Conservation (phyloP, 345 rosid species). For the Trapa bicornis region DNA sequence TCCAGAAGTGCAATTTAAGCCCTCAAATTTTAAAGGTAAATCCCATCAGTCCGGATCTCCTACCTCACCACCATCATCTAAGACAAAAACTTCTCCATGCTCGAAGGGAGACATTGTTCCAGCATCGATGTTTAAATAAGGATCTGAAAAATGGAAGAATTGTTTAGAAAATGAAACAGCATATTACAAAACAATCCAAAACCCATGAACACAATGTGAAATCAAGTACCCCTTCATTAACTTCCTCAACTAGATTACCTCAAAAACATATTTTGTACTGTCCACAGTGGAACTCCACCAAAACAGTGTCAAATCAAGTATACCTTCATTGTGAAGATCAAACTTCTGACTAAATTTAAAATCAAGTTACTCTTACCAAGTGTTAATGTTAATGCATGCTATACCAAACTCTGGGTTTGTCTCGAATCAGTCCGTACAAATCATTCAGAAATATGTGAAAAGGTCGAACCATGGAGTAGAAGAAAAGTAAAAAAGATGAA, state of each 20-base stretch:
- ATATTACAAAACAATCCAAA: not conserved
- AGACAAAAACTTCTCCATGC: conserved; percentile 94
- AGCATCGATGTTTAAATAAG: conserved; percentile 89
- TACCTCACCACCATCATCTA: conserved; percentile 99
- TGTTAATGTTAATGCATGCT: no score
- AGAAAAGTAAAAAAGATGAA: not conserved
- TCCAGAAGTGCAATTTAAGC: not conserved
- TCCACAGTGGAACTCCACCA: not conserved
- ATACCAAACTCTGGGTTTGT: not conserved
- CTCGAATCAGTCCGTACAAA: not conserved
- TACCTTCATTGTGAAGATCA: no score
- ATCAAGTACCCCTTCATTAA: not conserved
- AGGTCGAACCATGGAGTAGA: not conserved
- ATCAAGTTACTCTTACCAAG: no score
- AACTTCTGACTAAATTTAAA: no score
- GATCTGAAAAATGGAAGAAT: conserved; percentile 37
- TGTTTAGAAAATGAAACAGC: not conserved
- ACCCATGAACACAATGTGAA: conserved; percentile 2
- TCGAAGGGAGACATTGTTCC: conserved; percentile 99
- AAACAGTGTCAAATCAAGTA: not conserved
- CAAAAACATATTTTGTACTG: not conserved
- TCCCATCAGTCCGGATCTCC: not conserved
- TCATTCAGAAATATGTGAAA: not conserved
- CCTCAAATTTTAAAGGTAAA: not conserved
- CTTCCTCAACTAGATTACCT: not conserved